phyloP scores from a whole-genome alignment of 2,329 filamentous ascomycete genomes.

The Pseudogymnoascus sp. region DNA sequence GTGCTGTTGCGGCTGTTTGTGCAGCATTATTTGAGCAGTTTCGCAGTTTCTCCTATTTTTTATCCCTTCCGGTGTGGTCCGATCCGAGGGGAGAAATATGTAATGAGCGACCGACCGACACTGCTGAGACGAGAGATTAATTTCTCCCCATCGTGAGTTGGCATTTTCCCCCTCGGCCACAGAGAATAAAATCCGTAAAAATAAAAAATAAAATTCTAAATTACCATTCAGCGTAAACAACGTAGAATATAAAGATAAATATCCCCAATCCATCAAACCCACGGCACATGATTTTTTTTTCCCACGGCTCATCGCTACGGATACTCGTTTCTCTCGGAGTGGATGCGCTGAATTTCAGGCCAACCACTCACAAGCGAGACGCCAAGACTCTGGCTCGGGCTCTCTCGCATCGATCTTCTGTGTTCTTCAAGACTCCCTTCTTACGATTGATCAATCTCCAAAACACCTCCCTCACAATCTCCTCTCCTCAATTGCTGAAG shows the following conservation, averaged over 20 bases:
- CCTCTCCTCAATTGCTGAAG: slow-evolving; percentile 57
- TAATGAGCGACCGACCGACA: slow-evolving; percentile 1
- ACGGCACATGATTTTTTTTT: slow-evolving; percentile 6
- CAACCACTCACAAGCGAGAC: slow-evolving; percentile 11
- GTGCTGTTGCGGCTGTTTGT: background rate
- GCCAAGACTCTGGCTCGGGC: slow-evolving; percentile 11
- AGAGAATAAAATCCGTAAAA: background rate
- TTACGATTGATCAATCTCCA: slow-evolving; percentile 18
- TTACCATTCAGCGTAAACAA: background rate
- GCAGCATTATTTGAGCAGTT: background rate
- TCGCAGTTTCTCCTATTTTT: slow-evolving; percentile 1
- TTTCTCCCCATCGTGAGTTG: background rate
- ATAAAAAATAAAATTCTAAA: background rate
- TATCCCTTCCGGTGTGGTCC: slow-evolving; percentile 9
- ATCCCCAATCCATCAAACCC: background rate
- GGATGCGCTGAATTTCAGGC: slow-evolving; percentile 9
- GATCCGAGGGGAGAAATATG: slow-evolving; percentile 5
- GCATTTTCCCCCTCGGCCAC: background rate
- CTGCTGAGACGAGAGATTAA: background rate
- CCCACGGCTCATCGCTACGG: slow-evolving; percentile 3
- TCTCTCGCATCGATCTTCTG: slow-evolving; percentile 11
- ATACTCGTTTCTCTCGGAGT: slow-evolving; percentile 5
- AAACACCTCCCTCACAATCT: slow-evolving; percentile 40
- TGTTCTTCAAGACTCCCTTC: slow-evolving; percentile 10
- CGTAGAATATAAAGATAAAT: background rate